Conservation (phyloP, 2,329 filamentous ascomycete species). For the Albifimbria verrucaria region DNA sequence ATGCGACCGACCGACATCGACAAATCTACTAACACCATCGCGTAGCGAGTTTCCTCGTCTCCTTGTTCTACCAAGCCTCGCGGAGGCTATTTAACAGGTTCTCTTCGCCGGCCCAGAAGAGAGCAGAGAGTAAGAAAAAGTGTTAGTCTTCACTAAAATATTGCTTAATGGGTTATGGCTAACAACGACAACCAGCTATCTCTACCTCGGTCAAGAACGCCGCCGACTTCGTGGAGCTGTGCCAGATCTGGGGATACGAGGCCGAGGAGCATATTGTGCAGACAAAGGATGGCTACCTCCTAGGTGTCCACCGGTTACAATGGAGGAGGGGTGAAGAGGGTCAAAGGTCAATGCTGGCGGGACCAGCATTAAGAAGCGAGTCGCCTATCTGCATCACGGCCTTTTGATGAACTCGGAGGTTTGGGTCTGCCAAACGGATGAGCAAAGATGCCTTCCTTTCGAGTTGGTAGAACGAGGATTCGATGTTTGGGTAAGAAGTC, state of each 20-base stretch:
- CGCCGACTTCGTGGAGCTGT: slow-evolving; percentile 91
- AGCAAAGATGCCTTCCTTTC: slow-evolving; percentile 83
- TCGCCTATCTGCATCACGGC: slow-evolving; percentile 93
- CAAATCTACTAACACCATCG: neutral
- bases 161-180: slow-evolving; percentile 28
- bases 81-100: slow-evolving; percentile 79
- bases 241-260: slow-evolving; percentile 83
- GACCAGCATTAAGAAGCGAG: slow-evolving; percentile 70
- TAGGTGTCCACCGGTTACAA: slow-evolving; percentile 84
- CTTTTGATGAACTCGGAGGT: slow-evolving; percentile 99
- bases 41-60: slow-evolving; percentile 73
- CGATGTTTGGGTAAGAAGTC: slow-evolving; percentile 77
- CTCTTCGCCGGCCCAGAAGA: slow-evolving; percentile 66
- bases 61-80: slow-evolving; percentile 78
- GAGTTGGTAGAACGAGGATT: slow-evolving; percentile 85
- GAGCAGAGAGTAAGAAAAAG: slow-evolving; percentile 65
- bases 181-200: slow-evolving; percentile 60
- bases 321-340: slow-evolving; percentile 80
- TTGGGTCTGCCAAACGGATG: slow-evolving; percentile 90
- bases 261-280: slow-evolving; percentile 96
- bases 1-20: too few relatives aligned
- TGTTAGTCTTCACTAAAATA: slow-evolving; percentile 32
- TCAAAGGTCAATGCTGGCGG: slow-evolving; percentile 70
- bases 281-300: slow-evolving; percentile 87
- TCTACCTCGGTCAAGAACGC: slow-evolving; percentile 80